Evolutionary conservation across 257 asterid genomes (phyloP), one percentile per base, ranked within the genome.

Genomic region (Solanum appendiculatum): DNA sequence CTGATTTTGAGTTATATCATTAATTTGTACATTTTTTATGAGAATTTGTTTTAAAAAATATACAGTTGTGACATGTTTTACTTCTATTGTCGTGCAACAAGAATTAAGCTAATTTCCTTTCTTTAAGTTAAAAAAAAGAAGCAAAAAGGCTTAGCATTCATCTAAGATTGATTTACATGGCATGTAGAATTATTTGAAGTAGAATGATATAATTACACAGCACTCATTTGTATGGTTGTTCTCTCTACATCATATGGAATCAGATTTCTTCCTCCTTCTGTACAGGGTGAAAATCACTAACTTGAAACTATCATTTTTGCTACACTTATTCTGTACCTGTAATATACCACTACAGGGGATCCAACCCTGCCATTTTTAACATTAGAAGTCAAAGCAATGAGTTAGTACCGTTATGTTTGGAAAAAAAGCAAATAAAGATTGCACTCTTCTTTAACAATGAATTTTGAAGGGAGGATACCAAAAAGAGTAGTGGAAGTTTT

Each of bases 351-450:
- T 93, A 96, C n/a, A 96, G 92, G 70, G 99, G 86, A 95, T 95
- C 99, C 99, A 96, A 27, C 98, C 98, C 99, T 96, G 94, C 63
- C 33, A 86, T 89, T 91, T 86, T 80, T 81, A n/a, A 64, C 63
- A 78, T 60, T 16, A 56, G 54, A 16, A 78, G 29, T 69, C 85
- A 81, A 48, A 81, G 68, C 31, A 81, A 81, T 25, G 20, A 48
- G 68, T 81, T 81, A 81, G 29, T 51, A 48, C 44, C 21, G 3
- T 5, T 31, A 82, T 77, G 86, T 87, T 75, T 48, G 64, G 4
- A 66, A 42, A 51, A 31, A 29, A 84, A 13, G n/a, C 5, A 37
- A 66, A 39, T 42, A 40, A 25, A 25, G 31, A 66, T 48, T 40
- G 44, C 7, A 5, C 27, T 8, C 56, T 42, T 63, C 27, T 63